Conservation (phyloP, 345 rosid genomes). For the Salix udensis region DNA sequence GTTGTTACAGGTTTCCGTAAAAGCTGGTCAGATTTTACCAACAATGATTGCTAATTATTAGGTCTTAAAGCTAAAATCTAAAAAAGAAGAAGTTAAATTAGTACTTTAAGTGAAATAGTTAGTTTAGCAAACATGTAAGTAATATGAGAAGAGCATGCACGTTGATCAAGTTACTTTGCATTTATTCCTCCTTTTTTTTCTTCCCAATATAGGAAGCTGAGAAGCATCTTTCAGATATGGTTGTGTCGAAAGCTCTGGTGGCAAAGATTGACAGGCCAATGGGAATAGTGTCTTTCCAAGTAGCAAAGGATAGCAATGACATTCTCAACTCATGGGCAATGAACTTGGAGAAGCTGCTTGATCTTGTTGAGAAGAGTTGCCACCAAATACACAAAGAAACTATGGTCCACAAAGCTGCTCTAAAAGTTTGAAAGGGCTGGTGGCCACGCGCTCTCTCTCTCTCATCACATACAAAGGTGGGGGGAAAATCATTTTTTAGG, state of each 20-base stretch:
- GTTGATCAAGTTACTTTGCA: background rate
- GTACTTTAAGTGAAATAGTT: background rate
- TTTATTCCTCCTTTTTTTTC: background rate
- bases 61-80: background rate
- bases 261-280: constrained; percentile 91
- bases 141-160: background rate
- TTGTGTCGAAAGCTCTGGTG: constrained; percentile 82
- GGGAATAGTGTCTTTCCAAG: constrained; percentile 77
- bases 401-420: constrained; percentile 81
- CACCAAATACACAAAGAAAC: constrained; percentile 95
- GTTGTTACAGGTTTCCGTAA: background rate
- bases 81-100: background rate
- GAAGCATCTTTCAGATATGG: constrained; percentile 98
- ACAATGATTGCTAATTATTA: background rate
- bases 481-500: background rate
- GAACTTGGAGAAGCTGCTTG: constrained; percentile 92
- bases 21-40: background rate
- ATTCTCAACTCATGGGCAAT: constrained; percentile 85
- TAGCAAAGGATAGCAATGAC: constrained; percentile 78
- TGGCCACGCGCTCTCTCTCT: constrained; percentile 22
- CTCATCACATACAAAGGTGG: too few relatives aligned
- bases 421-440: constrained; percentile 49
- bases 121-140: background rate
- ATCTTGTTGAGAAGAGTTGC: constrained; percentile 95
- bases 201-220: constrained; percentile 76